phyloP scores from a whole-genome alignment of 2,329 filamentous ascomycete genomes.

The Amauroascus verrucosus region DNA sequence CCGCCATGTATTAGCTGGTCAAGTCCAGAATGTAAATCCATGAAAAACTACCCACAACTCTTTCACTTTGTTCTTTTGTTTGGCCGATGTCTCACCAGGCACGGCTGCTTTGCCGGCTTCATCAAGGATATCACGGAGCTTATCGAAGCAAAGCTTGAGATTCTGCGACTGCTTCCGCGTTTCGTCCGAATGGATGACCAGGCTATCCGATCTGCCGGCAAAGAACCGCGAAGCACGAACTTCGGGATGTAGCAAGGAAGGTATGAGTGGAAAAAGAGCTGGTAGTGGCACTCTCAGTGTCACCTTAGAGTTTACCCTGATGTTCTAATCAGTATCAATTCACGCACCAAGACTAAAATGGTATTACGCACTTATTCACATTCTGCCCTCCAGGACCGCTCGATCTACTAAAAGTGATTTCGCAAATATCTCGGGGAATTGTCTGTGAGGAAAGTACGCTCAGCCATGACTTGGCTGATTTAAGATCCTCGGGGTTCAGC shows the following conservation, averaged over 20 bases:
- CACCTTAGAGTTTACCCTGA: conserved; percentile 56
- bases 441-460: conserved; percentile 43
- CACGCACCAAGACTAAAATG: too few species aligned
- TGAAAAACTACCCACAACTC: conserved; percentile 36
- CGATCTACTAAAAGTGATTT: conserved; percentile 53
- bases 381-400: conserved; percentile 58
- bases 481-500: conserved; percentile 26
- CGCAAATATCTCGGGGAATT: conserved; percentile 47
- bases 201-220: conserved; percentile 42
- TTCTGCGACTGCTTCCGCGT: conserved; percentile 53
- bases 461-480: conserved; percentile 48
- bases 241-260: conserved; percentile 42
- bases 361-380: conserved; percentile 51
- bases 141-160: conserved; percentile 48
- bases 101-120: conserved; percentile 43
- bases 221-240: conserved; percentile 47
- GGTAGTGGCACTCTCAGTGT: conserved; percentile 49
- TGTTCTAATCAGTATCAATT: neutral
- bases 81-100: conserved; percentile 51
- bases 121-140: conserved; percentile 46
- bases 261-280: conserved; percentile 45
- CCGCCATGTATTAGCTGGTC: neutral
- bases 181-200: conserved; percentile 55
- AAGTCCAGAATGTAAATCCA: neutral
- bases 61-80: conserved; percentile 46